Conservation (phyloP, 2,329 filamentous ascomycete genomes). For the Trichoderma asperellum region DNA sequence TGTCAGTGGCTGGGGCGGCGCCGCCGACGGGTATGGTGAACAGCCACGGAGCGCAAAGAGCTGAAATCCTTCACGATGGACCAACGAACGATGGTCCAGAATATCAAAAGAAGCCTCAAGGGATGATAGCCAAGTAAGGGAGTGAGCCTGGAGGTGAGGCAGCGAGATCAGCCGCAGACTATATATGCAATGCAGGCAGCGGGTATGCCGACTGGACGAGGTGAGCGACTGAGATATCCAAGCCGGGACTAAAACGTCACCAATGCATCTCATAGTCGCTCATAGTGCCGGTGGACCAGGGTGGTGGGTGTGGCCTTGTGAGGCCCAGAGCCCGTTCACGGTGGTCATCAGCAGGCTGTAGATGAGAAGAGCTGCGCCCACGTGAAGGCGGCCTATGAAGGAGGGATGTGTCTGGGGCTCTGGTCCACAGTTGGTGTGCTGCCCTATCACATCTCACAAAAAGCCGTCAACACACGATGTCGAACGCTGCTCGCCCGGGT, state of each 20-base stretch:
- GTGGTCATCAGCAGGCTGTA: slow-evolving; percentile 35
- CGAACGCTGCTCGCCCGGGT: slow-evolving; percentile 1
- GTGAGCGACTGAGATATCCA: not conserved
- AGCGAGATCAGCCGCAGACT: slow-evolving; percentile 24
- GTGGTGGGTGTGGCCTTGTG: slow-evolving; percentile 35
- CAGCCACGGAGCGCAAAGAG: slow-evolving; percentile 1
- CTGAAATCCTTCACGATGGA: slow-evolving; percentile 12
- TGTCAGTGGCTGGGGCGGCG: slow-evolving; percentile 12
- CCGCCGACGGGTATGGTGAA: slow-evolving; percentile 21
- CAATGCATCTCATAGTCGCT: slow-evolving; percentile 24
- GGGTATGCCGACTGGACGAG: slow-evolving; percentile 22
- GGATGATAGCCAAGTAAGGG: not conserved
- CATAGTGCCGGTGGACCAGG: not conserved
- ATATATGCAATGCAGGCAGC: slow-evolving; percentile 25
- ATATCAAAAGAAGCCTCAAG: slow-evolving; percentile 19
- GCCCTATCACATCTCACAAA: slow-evolving; percentile 20
- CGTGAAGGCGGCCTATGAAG: slow-evolving; percentile 33
- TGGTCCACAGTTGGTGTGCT: slow-evolving; percentile 4
- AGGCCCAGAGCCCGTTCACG: slow-evolving; percentile 27
- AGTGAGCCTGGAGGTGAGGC: slow-evolving; percentile 21
- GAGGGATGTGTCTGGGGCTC: slow-evolving; percentile 6
- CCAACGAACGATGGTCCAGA: slow-evolving; percentile 1
- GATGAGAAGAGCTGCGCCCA: slow-evolving; percentile 31
- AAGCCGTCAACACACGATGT: not conserved
- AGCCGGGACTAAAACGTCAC: slow-evolving; percentile 17